Conservation (phyloP, 2,329 filamentous ascomycete species). For the Tolypocladium tropicale region DNA sequence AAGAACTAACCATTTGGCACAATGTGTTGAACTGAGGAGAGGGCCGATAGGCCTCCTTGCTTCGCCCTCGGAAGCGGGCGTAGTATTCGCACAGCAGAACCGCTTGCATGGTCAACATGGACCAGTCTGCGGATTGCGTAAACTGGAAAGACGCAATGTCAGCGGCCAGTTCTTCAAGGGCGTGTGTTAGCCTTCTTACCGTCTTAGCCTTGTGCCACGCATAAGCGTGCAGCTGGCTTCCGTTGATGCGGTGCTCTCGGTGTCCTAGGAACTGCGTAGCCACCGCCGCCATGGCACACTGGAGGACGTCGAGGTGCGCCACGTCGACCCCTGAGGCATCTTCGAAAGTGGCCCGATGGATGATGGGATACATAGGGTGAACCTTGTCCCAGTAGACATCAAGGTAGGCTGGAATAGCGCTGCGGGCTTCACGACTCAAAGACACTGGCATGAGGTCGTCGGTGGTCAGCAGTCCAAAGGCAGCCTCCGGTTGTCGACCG, state of each 20-base stretch:
- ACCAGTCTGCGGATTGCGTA: slow-evolving; percentile 25
- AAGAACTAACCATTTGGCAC: slow-evolving; percentile 42
- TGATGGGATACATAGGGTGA: slow-evolving; percentile 36
- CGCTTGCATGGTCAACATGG: slow-evolving; percentile 40
- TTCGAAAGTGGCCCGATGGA: slow-evolving; percentile 37
- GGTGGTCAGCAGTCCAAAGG: slow-evolving; percentile 22
- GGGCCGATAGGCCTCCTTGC: slow-evolving; percentile 32
- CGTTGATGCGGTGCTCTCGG: slow-evolving; percentile 39
- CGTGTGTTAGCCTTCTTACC: slow-evolving; percentile 26
- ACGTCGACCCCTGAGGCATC: slow-evolving; percentile 15
- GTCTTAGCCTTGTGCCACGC: slow-evolving; percentile 38
- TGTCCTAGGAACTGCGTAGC: slow-evolving; percentile 39
- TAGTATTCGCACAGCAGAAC: slow-evolving; percentile 46
- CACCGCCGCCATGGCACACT: slow-evolving; percentile 46
- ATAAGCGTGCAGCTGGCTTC: slow-evolving; percentile 39
- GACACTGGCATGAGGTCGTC: slow-evolving; percentile 17
- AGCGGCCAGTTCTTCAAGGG: background rate
- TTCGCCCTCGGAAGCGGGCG: slow-evolving; percentile 42
- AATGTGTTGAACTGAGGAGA: slow-evolving; percentile 39
- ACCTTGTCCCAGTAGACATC: slow-evolving; percentile 44
- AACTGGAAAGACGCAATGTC: slow-evolving; percentile 20
- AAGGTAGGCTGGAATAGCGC: slow-evolving; percentile 38
- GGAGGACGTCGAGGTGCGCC: slow-evolving; percentile 32
- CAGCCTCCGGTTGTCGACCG: slow-evolving; percentile 30
- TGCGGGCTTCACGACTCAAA: slow-evolving; percentile 27